Conservation (phyloP, 2,329 filamentous ascomycete genomes). For the Ophiobolus disseminans region DNA sequence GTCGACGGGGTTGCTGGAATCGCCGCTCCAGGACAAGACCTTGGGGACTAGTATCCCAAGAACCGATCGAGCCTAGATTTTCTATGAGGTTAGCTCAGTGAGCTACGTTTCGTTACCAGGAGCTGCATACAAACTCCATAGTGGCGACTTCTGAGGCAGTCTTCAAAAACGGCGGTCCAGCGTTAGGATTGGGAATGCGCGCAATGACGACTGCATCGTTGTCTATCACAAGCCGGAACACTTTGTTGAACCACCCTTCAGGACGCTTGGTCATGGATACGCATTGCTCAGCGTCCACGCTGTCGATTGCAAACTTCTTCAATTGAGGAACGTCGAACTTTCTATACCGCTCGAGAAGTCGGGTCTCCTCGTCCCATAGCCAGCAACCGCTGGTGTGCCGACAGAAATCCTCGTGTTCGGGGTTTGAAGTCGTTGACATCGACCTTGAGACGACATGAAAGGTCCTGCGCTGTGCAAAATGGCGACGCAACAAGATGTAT, state of each 20-base stretch:
- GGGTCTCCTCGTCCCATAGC: constrained; percentile 43
- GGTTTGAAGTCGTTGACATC: constrained; percentile 4
- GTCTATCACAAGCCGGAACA: constrained; percentile 32
- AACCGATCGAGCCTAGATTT: constrained; percentile 16
- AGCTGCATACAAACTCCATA: constrained; percentile 27
- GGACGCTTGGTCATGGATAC: constrained; percentile 42
- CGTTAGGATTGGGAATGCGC: constrained; percentile 25
- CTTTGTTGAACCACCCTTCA: constrained; percentile 37
- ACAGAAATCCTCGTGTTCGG: constrained; percentile 13
- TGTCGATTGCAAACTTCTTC: constrained; percentile 39
- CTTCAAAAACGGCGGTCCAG: constrained; percentile 15
- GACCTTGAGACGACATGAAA: too few relatives aligned
- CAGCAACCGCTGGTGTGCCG: constrained; percentile 31
- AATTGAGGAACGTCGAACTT: constrained; percentile 47
- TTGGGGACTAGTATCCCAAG: constrained; percentile 33
- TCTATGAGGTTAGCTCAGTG: constrained; percentile 6
- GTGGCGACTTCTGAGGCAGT: constrained; percentile 30
- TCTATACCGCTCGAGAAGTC: constrained; percentile 42
- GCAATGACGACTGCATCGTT: constrained; percentile 25
- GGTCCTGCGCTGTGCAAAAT: too few relatives aligned
- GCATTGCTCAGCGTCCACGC: constrained; percentile 39
- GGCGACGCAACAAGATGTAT: too few relatives aligned
- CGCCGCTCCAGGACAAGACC: constrained; percentile 28
- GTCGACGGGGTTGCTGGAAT: constrained; percentile 23
- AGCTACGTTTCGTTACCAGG: constrained; percentile 1